Evolutionary conservation across 768 basidiomycete genomes (phyloP), one percentile per base, ranked within the genome.

Genomic region (Boletus insuetus): DNA sequence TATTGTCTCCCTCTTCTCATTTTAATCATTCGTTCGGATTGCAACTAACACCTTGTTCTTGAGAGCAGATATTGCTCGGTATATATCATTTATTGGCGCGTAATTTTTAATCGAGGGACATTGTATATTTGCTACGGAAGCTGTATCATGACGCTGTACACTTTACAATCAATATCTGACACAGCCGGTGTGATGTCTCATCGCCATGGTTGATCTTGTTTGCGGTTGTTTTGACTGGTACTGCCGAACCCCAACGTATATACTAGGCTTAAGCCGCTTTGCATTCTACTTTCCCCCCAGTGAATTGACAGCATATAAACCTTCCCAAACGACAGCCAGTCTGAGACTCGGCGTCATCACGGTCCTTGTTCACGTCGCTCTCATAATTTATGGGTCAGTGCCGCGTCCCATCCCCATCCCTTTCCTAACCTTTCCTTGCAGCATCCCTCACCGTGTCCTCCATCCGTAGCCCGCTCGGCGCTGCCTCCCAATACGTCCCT

Each of bases 371-470:
- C 34, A 43, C 24, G 4, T 12, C n/a, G 20, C 31, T 3, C 12
- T 34, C 5, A 4, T 35, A 38, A 5, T n/a, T 24, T 63, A 80
- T 79, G 80, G 69, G 79, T 81, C 56, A 22, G 75, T 69, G 19
- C 53, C 35, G 6, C 46, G 12, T 29, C 26, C 42, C 38, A 1
- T 38, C 14, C 8, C 49, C 26, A 22, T 4, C 19, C 34, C 19
- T 52, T 55, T 16, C 44, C 55, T 4, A 19, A 3, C 17, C 14
- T 19, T 32, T 1, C 16, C 19, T 39, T 46, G 22, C 56, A 77
- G 77, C 79, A 35, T 70, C 78, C 47, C 69, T 83, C 62, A 64
- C 79, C 34, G 72, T 80, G 63, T 74, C 81, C 41, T 34, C 68
- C 8, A 31, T 72, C 40, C 64, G 65, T 14, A 53, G 67, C 6